Evolutionary conservation across 345 rosid species (phyloP).

Genomic region (Noccaea caerulescens): DNA sequence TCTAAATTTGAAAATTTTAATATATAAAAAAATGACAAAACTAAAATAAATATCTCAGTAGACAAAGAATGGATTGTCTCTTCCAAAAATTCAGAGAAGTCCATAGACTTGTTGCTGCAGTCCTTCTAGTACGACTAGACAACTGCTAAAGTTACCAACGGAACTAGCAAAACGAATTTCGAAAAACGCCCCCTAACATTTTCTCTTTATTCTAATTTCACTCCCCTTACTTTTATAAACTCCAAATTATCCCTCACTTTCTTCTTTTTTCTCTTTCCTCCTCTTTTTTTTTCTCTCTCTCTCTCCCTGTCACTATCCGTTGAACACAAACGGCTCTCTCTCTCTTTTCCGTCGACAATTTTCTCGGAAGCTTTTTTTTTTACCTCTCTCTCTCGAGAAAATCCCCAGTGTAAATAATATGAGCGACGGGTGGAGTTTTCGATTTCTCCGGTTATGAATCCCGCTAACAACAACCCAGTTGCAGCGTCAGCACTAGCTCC

Average conservation of each 20-base stretch:
- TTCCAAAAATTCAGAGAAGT: constrained; percentile 9
- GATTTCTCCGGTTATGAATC: constrained; percentile 86
- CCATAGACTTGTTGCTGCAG: constrained; percentile 25
- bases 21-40: not conserved
- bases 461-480: constrained; percentile 64
- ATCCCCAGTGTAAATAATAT: constrained; percentile 48
- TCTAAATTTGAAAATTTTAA: not conserved
- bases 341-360: constrained; percentile 16
- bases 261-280: constrained; percentile 18
- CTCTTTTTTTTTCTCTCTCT: not conserved
- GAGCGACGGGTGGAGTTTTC: constrained; percentile 59
- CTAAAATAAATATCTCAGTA: not conserved
- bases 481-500: constrained; percentile 40
- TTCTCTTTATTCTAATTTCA: constrained; percentile 36
- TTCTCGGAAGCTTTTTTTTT: not conserved
- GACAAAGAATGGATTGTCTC: constrained; percentile 25
- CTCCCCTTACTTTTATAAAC: constrained; percentile 21
- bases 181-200: constrained; percentile 32
- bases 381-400: not conserved
- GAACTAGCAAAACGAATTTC: constrained; percentile 6
- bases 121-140: constrained; percentile 21
- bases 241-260: not conserved
- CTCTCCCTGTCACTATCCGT: constrained; percentile 57
- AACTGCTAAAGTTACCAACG: constrained; percentile 39
- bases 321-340: constrained; percentile 66